Evolutionary conservation across 78 protist genomes (phyloP), one percentile per base, ranked within the genome.

Genomic region (Creolimax fragrantissima): DNA sequence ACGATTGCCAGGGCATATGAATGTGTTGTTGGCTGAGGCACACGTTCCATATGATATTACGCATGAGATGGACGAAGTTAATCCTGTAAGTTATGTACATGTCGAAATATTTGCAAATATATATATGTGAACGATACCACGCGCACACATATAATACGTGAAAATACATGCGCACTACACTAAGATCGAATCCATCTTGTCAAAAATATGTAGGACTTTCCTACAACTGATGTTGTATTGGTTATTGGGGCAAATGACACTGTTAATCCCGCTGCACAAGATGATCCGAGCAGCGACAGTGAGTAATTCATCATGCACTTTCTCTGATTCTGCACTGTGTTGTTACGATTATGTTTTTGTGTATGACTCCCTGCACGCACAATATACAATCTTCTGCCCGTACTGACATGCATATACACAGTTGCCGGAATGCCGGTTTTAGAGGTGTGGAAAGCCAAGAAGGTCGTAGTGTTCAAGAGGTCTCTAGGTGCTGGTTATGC

Each of bases 221-320:
- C 90, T 2, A 81, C 94, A 5, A 94, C 92, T 0, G 93, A 92
- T 83, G 94, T 89, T 2, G 43, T 58, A 41, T 74, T 95, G 41
- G 96, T 96, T 41, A 95, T 97, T 43, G 99, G 99, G 39, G 99
- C 99, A 83, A 98, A 98, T 94, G 99, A 99, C 94, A 99, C 98
- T 6, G 95, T 99, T 90, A 99, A 99, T 95, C 74, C 96, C 3
- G 98, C 98, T 0, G 99, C 99, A 2, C 44, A 89, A 6, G 99
- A 98, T 24, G 99, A 98, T 89, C 99, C 99, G 11, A 32, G 5
- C 67, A n/a, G 37, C 32, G 47, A 89, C 37, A 89, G 35, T 84
- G n/a, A n/a, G n/a, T n/a, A n/a, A n/a, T n/a, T n/a, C n/a, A n/a
- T n/a, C n/a, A n/a, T n/a, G n/a, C n/a, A n/a, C n/a, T n/a, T n/a